A percentile compares a stretch with the other conserved stretches of the same genome.
phyloP scores from a whole-genome alignment of 148 eudicot genomes.

The Nyssa sinensis region DNA sequence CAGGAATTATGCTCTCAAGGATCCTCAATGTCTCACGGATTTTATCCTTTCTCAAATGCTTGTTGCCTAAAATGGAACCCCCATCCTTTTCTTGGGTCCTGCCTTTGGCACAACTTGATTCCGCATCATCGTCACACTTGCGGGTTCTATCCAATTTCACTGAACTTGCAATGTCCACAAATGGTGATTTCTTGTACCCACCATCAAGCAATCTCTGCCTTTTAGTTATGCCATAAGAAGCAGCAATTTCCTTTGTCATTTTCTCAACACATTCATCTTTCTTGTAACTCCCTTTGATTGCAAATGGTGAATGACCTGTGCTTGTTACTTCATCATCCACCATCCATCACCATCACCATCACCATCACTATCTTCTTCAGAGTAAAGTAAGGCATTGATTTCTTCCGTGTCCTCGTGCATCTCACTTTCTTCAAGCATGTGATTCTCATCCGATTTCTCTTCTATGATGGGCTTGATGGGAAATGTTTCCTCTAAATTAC shows the following conservation, averaged over 20 bases:
- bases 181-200: conserved; percentile 28
- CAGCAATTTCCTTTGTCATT: conserved; percentile 36
- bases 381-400: conserved; percentile 70
- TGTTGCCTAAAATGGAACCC: conserved; percentile 26
- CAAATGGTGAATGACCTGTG: conserved; percentile 56
- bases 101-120: conserved; percentile 27
- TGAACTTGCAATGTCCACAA: conserved; percentile 1
- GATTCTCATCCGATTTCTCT: conserved; percentile 49
- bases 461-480: conserved; percentile 22
- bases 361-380: conserved; percentile 39
- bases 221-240: conserved; percentile 40
- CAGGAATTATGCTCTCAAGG: conserved; percentile 57
- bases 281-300: conserved; percentile 16
- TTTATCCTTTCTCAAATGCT: conserved; percentile 45
- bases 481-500: conserved; percentile 20
- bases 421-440: conserved; percentile 36
- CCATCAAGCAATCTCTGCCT: conserved; percentile 52
- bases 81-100: conserved; percentile 7
- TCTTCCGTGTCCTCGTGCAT: conserved; percentile 74
- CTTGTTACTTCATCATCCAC: conserved; percentile 57
- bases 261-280: conserved; percentile 26
- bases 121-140: conserved; percentile 28
- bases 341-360: conserved; percentile 24
- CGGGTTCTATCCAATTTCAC: conserved; percentile 1
- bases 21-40: conserved; percentile 45